Evolutionary conservation across 2,329 filamentous ascomycete genomes (phyloP), one percentile per base, ranked within the genome.

Genomic region (Fusarium azukiicola): DNA sequence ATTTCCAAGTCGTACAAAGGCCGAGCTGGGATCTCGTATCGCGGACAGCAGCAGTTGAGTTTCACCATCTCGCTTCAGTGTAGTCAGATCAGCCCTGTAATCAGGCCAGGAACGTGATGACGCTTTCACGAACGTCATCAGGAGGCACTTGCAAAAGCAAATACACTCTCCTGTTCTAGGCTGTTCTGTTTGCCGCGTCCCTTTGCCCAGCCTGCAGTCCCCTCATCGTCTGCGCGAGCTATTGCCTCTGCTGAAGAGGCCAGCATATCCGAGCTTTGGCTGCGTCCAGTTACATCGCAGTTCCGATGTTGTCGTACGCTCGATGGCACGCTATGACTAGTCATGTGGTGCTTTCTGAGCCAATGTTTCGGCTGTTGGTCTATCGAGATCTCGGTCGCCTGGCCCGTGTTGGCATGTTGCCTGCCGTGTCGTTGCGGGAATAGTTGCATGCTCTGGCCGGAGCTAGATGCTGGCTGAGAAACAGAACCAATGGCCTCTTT

Each of bases 361-460:
- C 77, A 61, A 67, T 67, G 44, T 71, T 72, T 74, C 72, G 47
- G 32, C 50, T 74, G 75, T 80, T 80, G 75, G 75, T 66, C 50
- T 32, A 27, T 50, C 40, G 17, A 40, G 46, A 42, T 42, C 21
- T 58, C 44, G 61, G 36, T 40, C 56, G n/a, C 68, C 74, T 79
- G 68, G 77, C 70, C 21, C 50, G 36, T 42, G 21, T 14, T 38
- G 70, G 36, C 47, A 67, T 61, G 64, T 40, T 46, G 56, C 42
- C 47, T 27, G 23, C 44, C 36, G 64, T 38, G 23, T 49, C 54
- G 21, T n/a, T 38, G 19, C n/a, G 23, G 67, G 46, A 32, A 40
- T 40, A 32, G 11, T n/a, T 66, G 64, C 67, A 63, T 56, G 46
- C 32, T 68, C 67, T 21, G 69, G 42, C 46, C 56, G 46, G 69